phyloP scores from a whole-genome alignment of 306 rosid genomes.

The Albizia julibrissin region DNA sequence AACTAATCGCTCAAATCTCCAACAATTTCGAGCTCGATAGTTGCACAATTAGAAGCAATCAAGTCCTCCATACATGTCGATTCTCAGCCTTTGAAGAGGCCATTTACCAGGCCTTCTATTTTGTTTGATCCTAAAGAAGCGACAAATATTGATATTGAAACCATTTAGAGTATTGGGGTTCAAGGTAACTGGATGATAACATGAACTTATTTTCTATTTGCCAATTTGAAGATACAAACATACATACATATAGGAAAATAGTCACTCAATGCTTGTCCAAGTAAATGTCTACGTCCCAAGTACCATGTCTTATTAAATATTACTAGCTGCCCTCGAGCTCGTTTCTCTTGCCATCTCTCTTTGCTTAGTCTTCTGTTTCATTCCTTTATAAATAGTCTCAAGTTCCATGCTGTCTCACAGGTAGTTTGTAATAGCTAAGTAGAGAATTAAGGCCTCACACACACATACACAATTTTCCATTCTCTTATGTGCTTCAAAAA shows the following conservation, averaged over 20 bases:
- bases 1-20: not conserved
- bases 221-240: not conserved
- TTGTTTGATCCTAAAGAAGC: conserved; percentile 80
- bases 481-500: not conserved
- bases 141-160: conserved; percentile 64
- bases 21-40: conserved; percentile 70
- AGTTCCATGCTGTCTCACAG: not conserved
- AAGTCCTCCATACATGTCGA: conserved; percentile 50
- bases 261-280: too few relatives aligned
- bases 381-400: too few relatives aligned
- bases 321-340: too few relatives aligned
- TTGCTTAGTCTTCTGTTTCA: too few relatives aligned
- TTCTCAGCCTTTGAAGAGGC: conserved; percentile 61
- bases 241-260: not conserved
- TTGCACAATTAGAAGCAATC: too few relatives aligned
- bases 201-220: not conserved
- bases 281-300: not conserved
- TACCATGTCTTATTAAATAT: not conserved
- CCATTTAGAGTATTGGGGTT: conserved; percentile 53
- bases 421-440: too few relatives aligned
- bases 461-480: too few relatives aligned
- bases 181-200: conserved; percentile 46
- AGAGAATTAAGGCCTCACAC: too few relatives aligned
- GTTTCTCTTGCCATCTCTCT: too few relatives aligned
- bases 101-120: conserved; percentile 82